phyloP scores from a whole-genome alignment of 805 yeast genomes.

The Saccharomycopsis babjevae region DNA sequence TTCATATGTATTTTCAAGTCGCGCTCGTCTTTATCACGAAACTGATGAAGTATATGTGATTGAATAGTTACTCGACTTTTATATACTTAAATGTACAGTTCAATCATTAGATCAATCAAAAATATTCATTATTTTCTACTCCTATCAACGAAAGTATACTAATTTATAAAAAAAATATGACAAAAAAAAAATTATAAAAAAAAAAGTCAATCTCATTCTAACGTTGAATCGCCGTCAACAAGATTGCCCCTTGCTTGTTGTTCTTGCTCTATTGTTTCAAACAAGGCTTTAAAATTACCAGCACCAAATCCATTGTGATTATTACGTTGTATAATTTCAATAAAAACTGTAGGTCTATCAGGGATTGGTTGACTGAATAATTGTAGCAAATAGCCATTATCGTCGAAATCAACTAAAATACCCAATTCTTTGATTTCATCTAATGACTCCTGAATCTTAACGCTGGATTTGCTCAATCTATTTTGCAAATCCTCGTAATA shows the following conservation, averaged over 20 bases:
- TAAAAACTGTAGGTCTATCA: conserved; percentile 73
- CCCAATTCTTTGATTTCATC: conserved; percentile 38
- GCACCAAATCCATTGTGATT: conserved; percentile 84
- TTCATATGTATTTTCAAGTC: too few species aligned
- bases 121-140: too few species aligned
- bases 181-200: too few species aligned
- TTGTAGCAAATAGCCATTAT: conserved; percentile 67
- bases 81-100: too few species aligned
- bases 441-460: conserved; percentile 43
- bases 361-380: conserved; percentile 67
- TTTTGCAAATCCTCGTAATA: conserved; percentile 46
- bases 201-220: background rate
- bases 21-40: too few species aligned
- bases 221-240: background rate
- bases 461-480: conserved; percentile 35
- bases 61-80: too few species aligned
- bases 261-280: conserved; percentile 72
- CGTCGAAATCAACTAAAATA: conserved; percentile 69
- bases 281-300: conserved; percentile 76
- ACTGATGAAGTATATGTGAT: too few species aligned
- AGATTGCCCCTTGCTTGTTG: conserved; percentile 63
- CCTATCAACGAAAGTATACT: too few species aligned
- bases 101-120: too few species aligned
- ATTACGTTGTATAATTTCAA: conserved; percentile 71
- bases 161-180: too few species aligned